Base-by-base conservation (phyloP, 1,284 basidiomycete genomes). In the Malassezia globosa region DNA sequence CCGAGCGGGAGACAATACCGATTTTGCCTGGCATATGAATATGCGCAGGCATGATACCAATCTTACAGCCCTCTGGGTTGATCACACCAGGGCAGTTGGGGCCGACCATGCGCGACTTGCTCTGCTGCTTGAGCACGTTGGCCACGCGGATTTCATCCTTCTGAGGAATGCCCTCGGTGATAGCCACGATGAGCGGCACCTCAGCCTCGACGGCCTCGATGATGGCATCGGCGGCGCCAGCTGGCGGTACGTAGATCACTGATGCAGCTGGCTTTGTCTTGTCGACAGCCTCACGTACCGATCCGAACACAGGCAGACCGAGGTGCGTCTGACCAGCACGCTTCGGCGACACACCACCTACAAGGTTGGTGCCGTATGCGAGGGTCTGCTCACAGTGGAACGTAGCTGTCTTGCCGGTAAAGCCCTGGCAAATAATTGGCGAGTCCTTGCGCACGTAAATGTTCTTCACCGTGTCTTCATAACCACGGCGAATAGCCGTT, bases 41-140 rank as follows among this genome's bases (percentile, higher is more conserved):
- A 72, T 94, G 88, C 34, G 90, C 92, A 22, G 94, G 94, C 77
- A 96, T 92, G 72, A 99, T 99, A 55, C 94, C 94, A 82, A 99
- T 96, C 78, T 97, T 97, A 79, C 94, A 99, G 14, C 92, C 92
- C 47, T 73, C 72, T 7, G 89, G 87, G 72, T 90, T 89, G 70
- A 99, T 96, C 67, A 99, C 83, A 73, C 94, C 94, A 4, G 94
- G 94, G 76, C 94, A 99, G 75, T 99, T 99, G 37, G 88, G 89
- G 18, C 73, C 73, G 34, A 75, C 67, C 61, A 99, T 83, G 63
- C 94, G 83, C 52, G 87, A 92, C 70, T 87, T 89, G 59, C 82
- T 87, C 75, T 99, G 94, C 70, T 82, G 84, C 73, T 85, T 86
- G 63, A 99, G 80, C 14, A 87, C 94, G 70, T 94, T 84, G 76